Evolutionary conservation across 2,329 filamentous ascomycete species (phyloP), one percentile per base, ranked within the genome.

Genomic region (Claviceps africana): DNA sequence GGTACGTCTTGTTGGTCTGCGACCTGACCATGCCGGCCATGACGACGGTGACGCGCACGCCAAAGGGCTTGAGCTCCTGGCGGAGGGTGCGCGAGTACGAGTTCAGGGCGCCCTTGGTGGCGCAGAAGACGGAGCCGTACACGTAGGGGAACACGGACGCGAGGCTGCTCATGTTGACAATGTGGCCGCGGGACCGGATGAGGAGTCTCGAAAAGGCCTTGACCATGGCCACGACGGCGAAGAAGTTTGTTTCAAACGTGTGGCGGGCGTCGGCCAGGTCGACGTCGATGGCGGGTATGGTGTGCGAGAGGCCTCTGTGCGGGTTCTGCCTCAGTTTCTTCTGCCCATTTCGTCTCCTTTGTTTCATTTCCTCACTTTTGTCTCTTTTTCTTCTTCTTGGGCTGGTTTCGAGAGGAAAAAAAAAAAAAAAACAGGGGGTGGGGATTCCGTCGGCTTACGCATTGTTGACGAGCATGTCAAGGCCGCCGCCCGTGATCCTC

Each of bases 391-490:
- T 35, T 35, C 3, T 35, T 35, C 15, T 13, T 35, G 5, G 4
- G 17, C 7, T 7, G 17, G 7, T n/a, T 37, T n/a, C 17, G 15
- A 10, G 4, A 25, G 15, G 13, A 10, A 22, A n/a, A n/a, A n/a
- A n/a, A n/a, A n/a, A n/a, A n/a, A n/a, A n/a, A n/a, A n/a, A n/a
- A n/a, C n/a, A n/a, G n/a, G n/a, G n/a, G n/a, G n/a, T n/a, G n/a
- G n/a, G n/a, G n/a, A n/a, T n/a, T 22, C 4, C 9, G n/a, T n/a
- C 46, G 19, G 46, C 46, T 48, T 37, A 48, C 46, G 46, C 46
- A 48, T 48, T 48, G 46, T 48, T 48, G 15, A 48, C 21, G 31
- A 48, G 46, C 4, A 48, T 48, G 25, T 48, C 46, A 25, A 48
- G 31, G 4, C 21, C 31, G 3, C 46, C 46, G 19, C 33, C 46